Base-by-base conservation (phyloP, 208 protist genomes). In the Hexamita inflata region DNA sequence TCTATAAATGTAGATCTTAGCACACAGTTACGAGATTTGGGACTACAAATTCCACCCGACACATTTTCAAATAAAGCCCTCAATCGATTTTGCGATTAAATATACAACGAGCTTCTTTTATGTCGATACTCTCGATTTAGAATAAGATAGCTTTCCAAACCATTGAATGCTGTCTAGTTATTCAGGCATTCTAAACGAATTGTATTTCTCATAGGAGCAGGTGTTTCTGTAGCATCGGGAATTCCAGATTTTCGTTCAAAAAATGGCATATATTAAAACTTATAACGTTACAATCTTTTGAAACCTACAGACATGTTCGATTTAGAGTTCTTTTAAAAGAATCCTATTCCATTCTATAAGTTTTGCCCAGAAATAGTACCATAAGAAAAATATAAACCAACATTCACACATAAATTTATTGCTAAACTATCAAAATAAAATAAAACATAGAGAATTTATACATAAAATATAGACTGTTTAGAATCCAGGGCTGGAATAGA, bases 401-500 rank as follows among this genome's bases (percentile, higher is more conserved):
- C 82, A n/a, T 41, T 81, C 7, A 75, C 74, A 11, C 85, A 88
- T 73, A 74, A 82, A 62, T 86, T 88, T 45, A 76, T 84, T 32
- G 32, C 59, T 13, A 34, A 84, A 59, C 70, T 88, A 9, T 29
- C 78, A n/a, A 58, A 80, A 24, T 59, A 75, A 32, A 79, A 81
- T 32, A n/a, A 84, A 13, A 73, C 86, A 4, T 41, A 76, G 40
- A 61, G 82, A 28, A 67, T 73, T 45, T 83, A 83, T 45, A 82
- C 83, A 19, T 39, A 88, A 73, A 87, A 87, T 78, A 86, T 87
- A 41, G 84, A 87, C 59, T 79, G 73, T 15, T 53, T 87, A 32
- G 85, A 88, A 49, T 28, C 65, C 29, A 34, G 77, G 29, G 83
- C 85, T 11, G 82, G 82, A 13, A 42, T 83, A 28, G 38, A n/a